Base-by-base conservation (phyloP, 1,284 basidiomycete species). In the Trametes hirsuta region DNA sequence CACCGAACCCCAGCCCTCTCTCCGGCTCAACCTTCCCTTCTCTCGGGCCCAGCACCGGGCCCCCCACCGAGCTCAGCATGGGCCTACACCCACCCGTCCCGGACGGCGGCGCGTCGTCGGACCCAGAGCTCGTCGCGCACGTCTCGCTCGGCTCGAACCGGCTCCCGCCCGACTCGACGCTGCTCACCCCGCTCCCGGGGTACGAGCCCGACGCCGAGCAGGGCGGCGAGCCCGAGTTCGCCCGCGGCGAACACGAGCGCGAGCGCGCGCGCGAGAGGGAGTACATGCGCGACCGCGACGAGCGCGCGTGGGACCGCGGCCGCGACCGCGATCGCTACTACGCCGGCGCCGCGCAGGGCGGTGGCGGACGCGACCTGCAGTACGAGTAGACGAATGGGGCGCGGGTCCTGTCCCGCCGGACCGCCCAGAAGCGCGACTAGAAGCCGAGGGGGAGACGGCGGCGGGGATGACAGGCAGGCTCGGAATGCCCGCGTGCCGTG, bases 161-260 rank as follows among this genome's bases (percentile, higher is more conserved):
- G 37, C 74, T 83, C 36, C 77, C 81, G 34, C 69, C 77, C 25
- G 77, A 81, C 65, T 82, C 79, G 68, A 83, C 82, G 8, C 76
- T 84, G 47, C 71, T 84, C 62, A 82, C 81, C 49, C 80, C 81
- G 34, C 69, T 82, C 41, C 75, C 79, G 11, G 77, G 80, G n/a
- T 82, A 80, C 52, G 72, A 74, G 61, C 66, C 74, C 4, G 66
- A 69, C n/a, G 22, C 51, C 50, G 68, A 67, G 24, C 58, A 62
- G 30, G 34, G 50, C 5, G 30, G 30, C 8, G 59, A 65, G 34
- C 53, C 49, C 37, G 64, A 66, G 41, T 57, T 60, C 10, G 45
- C 42, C 9, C 54, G 48, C 14, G 59, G 48, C 40, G 51, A 48
- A 12, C 54, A 35, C 11, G 56, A 50, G 18, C 41, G 30, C 30